phyloP scores from a whole-genome alignment of 441 rosid species.

The Aquilaria agallochum region DNA sequence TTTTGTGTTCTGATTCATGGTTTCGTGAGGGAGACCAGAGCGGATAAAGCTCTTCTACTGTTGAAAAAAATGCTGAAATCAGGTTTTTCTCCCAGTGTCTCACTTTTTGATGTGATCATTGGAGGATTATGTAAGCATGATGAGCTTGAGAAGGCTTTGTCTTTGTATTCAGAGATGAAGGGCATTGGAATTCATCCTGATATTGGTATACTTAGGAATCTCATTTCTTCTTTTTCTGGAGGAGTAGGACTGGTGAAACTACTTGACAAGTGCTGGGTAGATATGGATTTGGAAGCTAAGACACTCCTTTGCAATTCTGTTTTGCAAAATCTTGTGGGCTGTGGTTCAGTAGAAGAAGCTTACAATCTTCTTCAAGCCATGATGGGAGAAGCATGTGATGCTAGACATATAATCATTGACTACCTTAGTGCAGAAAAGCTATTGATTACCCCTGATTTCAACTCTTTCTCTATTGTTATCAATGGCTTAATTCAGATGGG shows the following conservation, averaged over 20 bases:
- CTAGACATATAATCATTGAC: constrained; percentile 23
- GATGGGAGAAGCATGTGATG: constrained; percentile 25
- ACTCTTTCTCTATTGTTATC: constrained; percentile 49
- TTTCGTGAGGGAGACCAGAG: constrained; percentile 51
- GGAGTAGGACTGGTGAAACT: constrained; percentile 39
- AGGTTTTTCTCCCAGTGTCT: constrained; percentile 51
- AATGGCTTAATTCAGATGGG: constrained; percentile 41
- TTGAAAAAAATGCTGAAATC: constrained; percentile 52
- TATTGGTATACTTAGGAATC: constrained; percentile 46
- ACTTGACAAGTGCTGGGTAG: constrained; percentile 33
- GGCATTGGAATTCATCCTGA: constrained; percentile 50
- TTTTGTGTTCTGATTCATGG: constrained; percentile 72
- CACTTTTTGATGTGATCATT: constrained; percentile 70
- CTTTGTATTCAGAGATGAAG: constrained; percentile 63
- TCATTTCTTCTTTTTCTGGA: constrained; percentile 52
- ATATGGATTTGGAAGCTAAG: constrained; percentile 39
- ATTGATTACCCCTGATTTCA: constrained; percentile 34
- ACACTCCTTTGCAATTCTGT: constrained; percentile 50
- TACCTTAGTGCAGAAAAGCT: constrained; percentile 33
- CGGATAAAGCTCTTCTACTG: constrained; percentile 65
- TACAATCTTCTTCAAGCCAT: constrained; percentile 37
- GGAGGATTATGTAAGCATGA: constrained; percentile 58
- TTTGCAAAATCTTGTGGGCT: constrained; percentile 35
- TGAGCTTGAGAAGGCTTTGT: constrained; percentile 52
- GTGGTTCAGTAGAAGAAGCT: constrained; percentile 47